A percentile compares a stretch with the other conserved stretches of the same genome.
Conservation (phyloP, 2,329 filamentous ascomycete species). For the Fusarium anguioides region DNA sequence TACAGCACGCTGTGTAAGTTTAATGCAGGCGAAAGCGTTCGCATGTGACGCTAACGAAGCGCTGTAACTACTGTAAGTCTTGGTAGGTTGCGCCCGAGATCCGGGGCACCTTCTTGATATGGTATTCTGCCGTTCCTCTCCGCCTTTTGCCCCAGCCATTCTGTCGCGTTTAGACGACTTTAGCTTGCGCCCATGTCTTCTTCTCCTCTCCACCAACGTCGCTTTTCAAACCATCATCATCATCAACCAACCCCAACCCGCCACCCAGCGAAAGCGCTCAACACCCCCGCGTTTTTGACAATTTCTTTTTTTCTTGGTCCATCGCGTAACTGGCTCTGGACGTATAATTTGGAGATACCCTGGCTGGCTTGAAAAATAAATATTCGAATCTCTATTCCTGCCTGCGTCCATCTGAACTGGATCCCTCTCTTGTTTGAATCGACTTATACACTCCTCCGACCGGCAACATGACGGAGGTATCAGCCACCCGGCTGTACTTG, state of each 20-base stretch:
- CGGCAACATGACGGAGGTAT: slow-evolving; percentile 83
- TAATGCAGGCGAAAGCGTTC: slow-evolving; percentile 38
- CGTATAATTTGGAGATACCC: slow-evolving; percentile 34
- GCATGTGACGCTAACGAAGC: slow-evolving; percentile 38
- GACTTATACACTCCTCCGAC: slow-evolving; percentile 16
- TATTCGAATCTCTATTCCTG: slow-evolving; percentile 19
- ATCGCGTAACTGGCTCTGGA: slow-evolving; percentile 43
- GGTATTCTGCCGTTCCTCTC: slow-evolving; percentile 45
- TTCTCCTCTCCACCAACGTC: slow-evolving; percentile 44
- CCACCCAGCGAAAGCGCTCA: slow-evolving; percentile 21
- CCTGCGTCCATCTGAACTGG: slow-evolving; percentile 30
- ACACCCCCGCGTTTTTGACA: slow-evolving; percentile 35
- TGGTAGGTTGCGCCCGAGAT: slow-evolving; percentile 19
- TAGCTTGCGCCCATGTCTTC: slow-evolving; percentile 36
- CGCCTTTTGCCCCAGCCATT: slow-evolving; percentile 46
- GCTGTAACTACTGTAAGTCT: slow-evolving; percentile 12
- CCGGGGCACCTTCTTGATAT: slow-evolving; percentile 40
- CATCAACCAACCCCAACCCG: slow-evolving; percentile 13
- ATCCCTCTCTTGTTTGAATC: slow-evolving; percentile 21
- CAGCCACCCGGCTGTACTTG: slow-evolving; percentile 93
- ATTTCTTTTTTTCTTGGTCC: slow-evolving; percentile 31
- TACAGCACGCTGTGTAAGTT: slow-evolving; percentile 11
- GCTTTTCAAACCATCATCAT: slow-evolving; percentile 28
- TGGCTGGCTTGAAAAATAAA: slow-evolving; percentile 24
- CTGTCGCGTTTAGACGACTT: slow-evolving; percentile 38